A percentile compares a stretch with the other conserved stretches of the same genome.
These are phyloP conservation scores for Jacaranda mimosifolia DNA, from an alignment of 257 asterid species.

Conservation along the genomic window DNA sequence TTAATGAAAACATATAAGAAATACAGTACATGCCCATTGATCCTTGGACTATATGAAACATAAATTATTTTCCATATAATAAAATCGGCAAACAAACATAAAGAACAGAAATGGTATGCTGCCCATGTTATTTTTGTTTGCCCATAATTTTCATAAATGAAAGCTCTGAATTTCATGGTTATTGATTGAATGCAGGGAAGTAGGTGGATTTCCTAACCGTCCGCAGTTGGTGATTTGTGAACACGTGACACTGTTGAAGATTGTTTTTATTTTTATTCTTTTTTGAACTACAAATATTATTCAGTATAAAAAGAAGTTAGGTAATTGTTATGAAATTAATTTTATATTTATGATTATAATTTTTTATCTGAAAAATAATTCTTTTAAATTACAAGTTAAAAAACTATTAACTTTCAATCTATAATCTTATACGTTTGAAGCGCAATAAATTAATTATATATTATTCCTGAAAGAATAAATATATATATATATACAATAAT, in stretches of 20 bases:
- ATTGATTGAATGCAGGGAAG: constrained; percentile 20
- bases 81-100: constrained; percentile 28
- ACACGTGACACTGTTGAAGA: not conserved
- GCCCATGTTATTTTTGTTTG: constrained; percentile 48
- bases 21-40: not conserved
- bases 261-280: not conserved
- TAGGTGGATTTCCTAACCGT: constrained; percentile 10
- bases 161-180: constrained; percentile 46
- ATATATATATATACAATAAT: no score
- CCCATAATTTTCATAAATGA: constrained; percentile 28
- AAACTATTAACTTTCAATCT: no score
- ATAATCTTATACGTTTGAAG: no score
- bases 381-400: no score
- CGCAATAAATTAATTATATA: no score
- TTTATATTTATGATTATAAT: no score
- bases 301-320: no score
- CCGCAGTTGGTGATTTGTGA: constrained; percentile 6
- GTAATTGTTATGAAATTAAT: not conserved
- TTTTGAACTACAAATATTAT: no score
- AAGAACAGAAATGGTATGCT: constrained; percentile 35
- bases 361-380: no score
- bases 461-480: no score
- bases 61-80: no score
- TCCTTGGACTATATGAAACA: not conserved
- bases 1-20: not conserved